Percentiles rank a stretch among this genome's conserved stretches.
Conservation (phyloP, 208 protist species). For the Kentomonas sorsogonicus region DNA sequence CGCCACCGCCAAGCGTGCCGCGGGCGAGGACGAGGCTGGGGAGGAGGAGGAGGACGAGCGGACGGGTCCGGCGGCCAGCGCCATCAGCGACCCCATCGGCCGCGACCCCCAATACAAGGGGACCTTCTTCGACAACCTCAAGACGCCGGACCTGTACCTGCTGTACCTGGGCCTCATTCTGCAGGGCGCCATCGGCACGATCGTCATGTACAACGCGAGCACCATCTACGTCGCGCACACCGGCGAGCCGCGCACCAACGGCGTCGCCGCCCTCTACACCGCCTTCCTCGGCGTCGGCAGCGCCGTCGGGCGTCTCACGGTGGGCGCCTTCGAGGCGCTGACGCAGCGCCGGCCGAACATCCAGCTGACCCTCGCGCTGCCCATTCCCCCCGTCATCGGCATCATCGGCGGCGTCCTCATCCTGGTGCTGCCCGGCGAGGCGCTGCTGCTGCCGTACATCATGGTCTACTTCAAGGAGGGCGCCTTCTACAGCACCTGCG, state of each 20-base stretch:
- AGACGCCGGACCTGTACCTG: constrained; percentile 39
- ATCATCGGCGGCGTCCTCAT: constrained; percentile 46
- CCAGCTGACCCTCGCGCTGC: constrained; percentile 43
- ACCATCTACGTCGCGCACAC: constrained; percentile 59
- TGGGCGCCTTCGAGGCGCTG: constrained; percentile 62
- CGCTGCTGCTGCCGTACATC: constrained; percentile 58
- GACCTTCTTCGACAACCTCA: constrained; percentile 30
- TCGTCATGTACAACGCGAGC: constrained; percentile 58
- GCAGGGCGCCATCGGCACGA: constrained; percentile 43
- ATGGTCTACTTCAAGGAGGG: constrained; percentile 68
- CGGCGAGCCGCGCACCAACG: constrained; percentile 28
- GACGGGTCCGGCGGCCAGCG: background rate
- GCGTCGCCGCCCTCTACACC: constrained; percentile 51
- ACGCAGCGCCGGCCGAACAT: constrained; percentile 48
- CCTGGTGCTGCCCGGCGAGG: constrained; percentile 49
- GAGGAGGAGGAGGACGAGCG: constrained; percentile 5
- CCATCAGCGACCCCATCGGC: constrained; percentile 18
- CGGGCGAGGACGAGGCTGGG: background rate
- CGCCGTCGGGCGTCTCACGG: constrained; percentile 41
- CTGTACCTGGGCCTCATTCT: constrained; percentile 46
- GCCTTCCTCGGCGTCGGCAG: constrained; percentile 58
- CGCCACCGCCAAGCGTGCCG: background rate
- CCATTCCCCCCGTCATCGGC: constrained; percentile 41
- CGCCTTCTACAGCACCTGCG: constrained; percentile 42
- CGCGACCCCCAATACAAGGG: constrained; percentile 59